Conservation (phyloP, 2,329 filamentous ascomycete genomes). For the Alternaria alternata region DNA sequence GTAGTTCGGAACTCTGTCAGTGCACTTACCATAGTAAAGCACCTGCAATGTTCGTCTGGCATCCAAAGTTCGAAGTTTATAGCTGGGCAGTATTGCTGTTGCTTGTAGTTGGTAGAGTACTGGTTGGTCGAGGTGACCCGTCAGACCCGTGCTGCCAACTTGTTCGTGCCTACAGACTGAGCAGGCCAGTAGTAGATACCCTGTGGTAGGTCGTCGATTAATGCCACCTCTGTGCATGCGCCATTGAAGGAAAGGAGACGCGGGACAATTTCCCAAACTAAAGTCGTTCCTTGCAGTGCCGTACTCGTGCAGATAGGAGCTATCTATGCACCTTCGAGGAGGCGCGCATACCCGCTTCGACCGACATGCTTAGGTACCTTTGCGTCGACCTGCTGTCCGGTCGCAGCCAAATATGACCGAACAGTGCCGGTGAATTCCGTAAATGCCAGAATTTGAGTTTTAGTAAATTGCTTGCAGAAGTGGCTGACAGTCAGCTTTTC, state of each 20-base stretch:
- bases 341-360: conserved; percentile 11
- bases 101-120: neutral
- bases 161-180: too few relatives aligned
- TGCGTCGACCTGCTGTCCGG: neutral
- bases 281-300: conserved; percentile 2
- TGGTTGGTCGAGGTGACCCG: neutral
- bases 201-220: neutral
- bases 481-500: conserved; percentile 1
- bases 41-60: too few relatives aligned
- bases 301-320: conserved; percentile 1
- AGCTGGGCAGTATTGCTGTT: neutral
- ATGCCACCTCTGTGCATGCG: neutral
- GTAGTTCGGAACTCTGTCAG: too few relatives aligned
- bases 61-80: too few relatives aligned
- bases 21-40: too few relatives aligned
- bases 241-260: neutral
- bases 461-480: neutral
- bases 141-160: neutral
- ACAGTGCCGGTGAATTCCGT: neutral
- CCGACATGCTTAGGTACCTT: neutral
- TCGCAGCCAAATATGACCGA: neutral
- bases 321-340: neutral
- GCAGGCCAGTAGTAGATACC: too few relatives aligned
- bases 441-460: neutral
- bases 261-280: neutral